Base-by-base conservation (phyloP, 2,329 filamentous ascomycete species). In the Aspergillus aculeatinus region DNA sequence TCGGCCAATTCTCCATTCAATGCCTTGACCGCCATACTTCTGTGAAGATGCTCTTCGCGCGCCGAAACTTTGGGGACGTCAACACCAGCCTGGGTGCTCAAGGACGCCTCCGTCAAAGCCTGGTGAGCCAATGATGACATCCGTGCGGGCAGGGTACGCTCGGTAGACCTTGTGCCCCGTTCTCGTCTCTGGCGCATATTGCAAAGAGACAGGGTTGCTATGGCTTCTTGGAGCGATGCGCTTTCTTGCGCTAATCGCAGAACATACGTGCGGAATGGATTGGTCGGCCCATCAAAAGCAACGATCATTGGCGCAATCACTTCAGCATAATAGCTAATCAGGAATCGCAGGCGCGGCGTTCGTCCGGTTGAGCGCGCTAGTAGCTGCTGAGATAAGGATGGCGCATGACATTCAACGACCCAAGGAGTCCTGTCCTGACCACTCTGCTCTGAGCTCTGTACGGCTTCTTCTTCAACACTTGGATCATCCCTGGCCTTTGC, bases 281-380 rank as follows among this genome's bases (percentile, higher is more conserved):
- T 97, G 63, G 83, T 84, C 1, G 90, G 89, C 11, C 88, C 88
- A 73, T 98, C 94, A 74, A 96, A 92, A 66, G 92, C 91, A 54
- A 97, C 92, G 76, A 97, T 90, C 60, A 92, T 91, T 5, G 91
- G 91, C 66, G 92, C 95, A 79, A 98, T 93, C 71, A 91, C 90
- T 75, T 92, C 92, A 72, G 93, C 89, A 77, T 96, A 97, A 77
- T 96, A 96, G 73, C 96, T 90, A 80, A 97, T 89, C 72, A 96
- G 89, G 76, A 90, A 96, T 65, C 90, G 89, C 80, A 96, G 89
- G 71, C 92, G 89, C 60, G 89, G 86, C 62, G 91, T 87, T 79
- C 75, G 89, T 79, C 72, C 84, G 72, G 82, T 81, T 82, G 80
- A 85, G 55, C 76, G 68, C 42, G 72, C 70, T 19, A 75, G 62